Evolutionary conservation across 2,329 filamentous ascomycete species (phyloP).

Genomic region (Chaetomiaceae sp.): DNA sequence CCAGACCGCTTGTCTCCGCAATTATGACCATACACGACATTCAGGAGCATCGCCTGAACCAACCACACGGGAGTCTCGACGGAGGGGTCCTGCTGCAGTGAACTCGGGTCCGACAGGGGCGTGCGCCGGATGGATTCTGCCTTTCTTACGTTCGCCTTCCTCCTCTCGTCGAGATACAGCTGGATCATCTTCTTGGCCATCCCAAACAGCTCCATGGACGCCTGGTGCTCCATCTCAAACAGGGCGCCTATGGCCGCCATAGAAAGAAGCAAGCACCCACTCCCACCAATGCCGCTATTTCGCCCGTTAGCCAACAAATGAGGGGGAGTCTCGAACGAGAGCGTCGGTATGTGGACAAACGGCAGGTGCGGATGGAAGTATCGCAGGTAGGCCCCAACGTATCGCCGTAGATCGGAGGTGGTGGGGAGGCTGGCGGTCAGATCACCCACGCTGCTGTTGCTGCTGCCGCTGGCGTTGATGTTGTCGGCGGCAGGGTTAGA

Average conservation of each 20-base stretch:
- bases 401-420: constrained; percentile 81
- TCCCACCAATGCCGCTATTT: constrained; percentile 61
- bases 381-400: constrained; percentile 80
- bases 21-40: constrained; percentile 92
- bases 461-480: not conserved
- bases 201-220: constrained; percentile 82
- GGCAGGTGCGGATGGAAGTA: constrained; percentile 93
- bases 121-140: constrained; percentile 49
- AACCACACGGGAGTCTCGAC: constrained; percentile 85
- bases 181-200: constrained; percentile 94
- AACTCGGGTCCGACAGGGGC: constrained; percentile 40
- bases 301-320: constrained; percentile 58
- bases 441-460: constrained; percentile 38
- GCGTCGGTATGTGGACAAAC: constrained; percentile 86
- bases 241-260: constrained; percentile 71
- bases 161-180: constrained; percentile 82
- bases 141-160: constrained; percentile 73
- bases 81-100: constrained; percentile 50
- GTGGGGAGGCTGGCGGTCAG: constrained; percentile 61
- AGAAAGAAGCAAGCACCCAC: constrained; percentile 77
- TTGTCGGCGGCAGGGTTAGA: not conserved
- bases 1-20: constrained; percentile 86
- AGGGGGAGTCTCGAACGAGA: constrained; percentile 78
- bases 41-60: constrained; percentile 93
- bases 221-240: constrained; percentile 75